Evolutionary conservation across 805 yeast genomes (phyloP).

Genomic region (Candida yuanshanica): DNA sequence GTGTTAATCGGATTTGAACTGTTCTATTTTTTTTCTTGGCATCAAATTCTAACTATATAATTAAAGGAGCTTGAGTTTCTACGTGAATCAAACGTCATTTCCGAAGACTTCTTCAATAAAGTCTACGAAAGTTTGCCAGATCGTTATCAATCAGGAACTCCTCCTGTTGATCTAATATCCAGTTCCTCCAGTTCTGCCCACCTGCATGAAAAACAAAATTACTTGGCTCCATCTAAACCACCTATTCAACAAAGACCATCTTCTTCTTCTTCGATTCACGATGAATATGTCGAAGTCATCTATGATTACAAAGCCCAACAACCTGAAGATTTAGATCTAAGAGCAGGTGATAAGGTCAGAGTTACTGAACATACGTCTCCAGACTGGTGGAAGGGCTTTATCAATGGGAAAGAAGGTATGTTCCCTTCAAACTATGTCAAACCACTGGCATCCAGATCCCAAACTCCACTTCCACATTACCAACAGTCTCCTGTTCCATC

Average conservation of each 20-base stretch:
- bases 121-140: constrained; percentile 50
- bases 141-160: constrained; percentile 45
- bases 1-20: constrained; percentile 1
- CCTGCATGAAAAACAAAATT: background rate
- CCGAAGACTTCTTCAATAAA: constrained; percentile 46
- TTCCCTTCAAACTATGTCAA: constrained; percentile 88
- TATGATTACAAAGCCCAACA: constrained; percentile 75
- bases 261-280: constrained; percentile 15
- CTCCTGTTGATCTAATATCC: constrained; percentile 36
- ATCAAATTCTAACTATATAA: background rate
- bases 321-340: constrained; percentile 62
- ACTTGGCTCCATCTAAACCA: constrained; percentile 29
- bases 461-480: constrained; percentile 13
- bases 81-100: constrained; percentile 66
- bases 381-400: constrained; percentile 89
- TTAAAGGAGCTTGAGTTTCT: constrained; percentile 68
- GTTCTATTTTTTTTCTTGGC: too few species aligned
- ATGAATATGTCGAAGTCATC: constrained; percentile 54
- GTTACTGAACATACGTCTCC: constrained; percentile 68
- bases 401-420: constrained; percentile 60
- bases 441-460: constrained; percentile 10
- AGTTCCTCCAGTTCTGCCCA: background rate
- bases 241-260: constrained; percentile 4
- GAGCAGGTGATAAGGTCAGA: constrained; percentile 61
- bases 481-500: constrained; percentile 6